Conservation (phyloP, 116 monocot species). For the Phalaenopsis hybrid region DNA sequence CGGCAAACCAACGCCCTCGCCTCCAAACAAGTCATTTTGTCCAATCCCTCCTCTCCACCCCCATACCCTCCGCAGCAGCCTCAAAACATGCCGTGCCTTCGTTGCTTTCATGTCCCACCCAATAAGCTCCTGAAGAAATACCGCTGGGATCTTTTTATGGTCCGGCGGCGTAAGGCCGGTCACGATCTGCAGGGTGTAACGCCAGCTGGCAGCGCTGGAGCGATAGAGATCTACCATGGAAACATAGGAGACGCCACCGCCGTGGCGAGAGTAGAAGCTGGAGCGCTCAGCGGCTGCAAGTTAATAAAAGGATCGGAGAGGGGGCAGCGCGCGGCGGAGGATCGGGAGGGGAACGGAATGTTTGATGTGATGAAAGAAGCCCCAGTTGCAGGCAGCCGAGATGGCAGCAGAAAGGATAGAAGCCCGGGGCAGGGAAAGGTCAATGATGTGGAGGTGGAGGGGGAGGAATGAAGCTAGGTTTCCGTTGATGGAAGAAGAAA, state of each 20-base stretch:
- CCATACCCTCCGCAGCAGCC: too few relatives aligned
- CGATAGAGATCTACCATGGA: slow-evolving; percentile 63
- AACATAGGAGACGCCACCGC: slow-evolving; percentile 37
- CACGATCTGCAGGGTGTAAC: slow-evolving; percentile 61
- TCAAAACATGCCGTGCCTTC: too few relatives aligned
- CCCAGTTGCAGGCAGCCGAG: slow-evolving; percentile 29
- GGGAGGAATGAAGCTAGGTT: slow-evolving; percentile 17
- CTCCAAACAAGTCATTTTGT: slow-evolving; percentile 30
- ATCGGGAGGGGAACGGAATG: slow-evolving; percentile 33
- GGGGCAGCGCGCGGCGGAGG: slow-evolving; percentile 26
- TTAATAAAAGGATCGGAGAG: slow-evolving; percentile 52
- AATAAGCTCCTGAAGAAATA: slow-evolving; percentile 32
- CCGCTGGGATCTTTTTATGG: slow-evolving; percentile 39
- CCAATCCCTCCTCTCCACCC: slow-evolving; percentile 26
- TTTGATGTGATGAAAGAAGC: slow-evolving; percentile 75
- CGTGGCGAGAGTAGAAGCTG: slow-evolving; percentile 24
- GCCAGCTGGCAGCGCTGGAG: slow-evolving; percentile 66
- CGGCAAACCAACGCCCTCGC: slow-evolving; percentile 58
- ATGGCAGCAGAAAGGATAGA: slow-evolving; percentile 29
- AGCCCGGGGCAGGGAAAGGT: slow-evolving; percentile 54
- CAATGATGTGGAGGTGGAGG: slow-evolving; percentile 23
- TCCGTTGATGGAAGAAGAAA: slow-evolving; percentile 54
- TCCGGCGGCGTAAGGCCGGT: slow-evolving; percentile 20
- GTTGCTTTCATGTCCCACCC: slow-evolving; percentile 51
- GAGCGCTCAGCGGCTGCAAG: slow-evolving; percentile 34